Conservation (phyloP, 1,284 basidiomycete species). For the Meira miltonrushii region DNA sequence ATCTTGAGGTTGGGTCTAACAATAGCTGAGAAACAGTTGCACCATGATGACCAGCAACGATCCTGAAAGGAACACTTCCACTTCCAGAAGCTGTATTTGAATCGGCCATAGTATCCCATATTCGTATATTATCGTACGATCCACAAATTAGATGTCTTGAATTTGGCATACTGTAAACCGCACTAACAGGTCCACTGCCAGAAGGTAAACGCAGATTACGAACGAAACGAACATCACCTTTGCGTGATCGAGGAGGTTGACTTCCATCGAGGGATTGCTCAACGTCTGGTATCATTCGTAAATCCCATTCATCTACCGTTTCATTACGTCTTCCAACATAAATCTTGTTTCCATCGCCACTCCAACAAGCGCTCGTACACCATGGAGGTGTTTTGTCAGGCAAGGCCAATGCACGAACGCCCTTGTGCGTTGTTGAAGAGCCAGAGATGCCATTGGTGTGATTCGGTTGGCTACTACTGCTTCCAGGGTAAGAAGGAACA, state of each 20-base stretch:
- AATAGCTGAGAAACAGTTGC: conserved; percentile 85
- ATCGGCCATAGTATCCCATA: conserved; percentile 81
- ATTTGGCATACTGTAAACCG: conserved; percentile 83
- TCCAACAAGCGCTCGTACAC: conserved; percentile 73
- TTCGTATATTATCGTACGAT: conserved; percentile 82
- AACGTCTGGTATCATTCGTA: conserved; percentile 52
- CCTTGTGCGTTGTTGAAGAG: conserved; percentile 39
- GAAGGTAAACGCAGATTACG: conserved; percentile 77
- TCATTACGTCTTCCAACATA: conserved; percentile 88
- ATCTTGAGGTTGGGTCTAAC: conserved; percentile 75
- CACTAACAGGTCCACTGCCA: conserved; percentile 85
- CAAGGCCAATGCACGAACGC: conserved; percentile 77
- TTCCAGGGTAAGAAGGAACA: conserved; percentile 58
- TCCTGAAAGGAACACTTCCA: conserved; percentile 65
- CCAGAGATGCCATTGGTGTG: neutral
- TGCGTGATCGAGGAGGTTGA: neutral
- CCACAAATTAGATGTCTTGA: conserved; percentile 82
- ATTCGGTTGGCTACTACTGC: conserved; percentile 16
- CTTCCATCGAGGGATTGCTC: neutral
- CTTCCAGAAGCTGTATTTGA: conserved; percentile 63
- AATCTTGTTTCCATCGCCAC: conserved; percentile 76
- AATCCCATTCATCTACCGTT: conserved; percentile 88
- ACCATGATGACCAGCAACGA: conserved; percentile 92
- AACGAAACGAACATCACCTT: conserved; percentile 65
- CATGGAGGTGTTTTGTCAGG: conserved; percentile 88